phyloP scores from a whole-genome alignment of 345 rosid species.

The Euphorbia peplus region DNA sequence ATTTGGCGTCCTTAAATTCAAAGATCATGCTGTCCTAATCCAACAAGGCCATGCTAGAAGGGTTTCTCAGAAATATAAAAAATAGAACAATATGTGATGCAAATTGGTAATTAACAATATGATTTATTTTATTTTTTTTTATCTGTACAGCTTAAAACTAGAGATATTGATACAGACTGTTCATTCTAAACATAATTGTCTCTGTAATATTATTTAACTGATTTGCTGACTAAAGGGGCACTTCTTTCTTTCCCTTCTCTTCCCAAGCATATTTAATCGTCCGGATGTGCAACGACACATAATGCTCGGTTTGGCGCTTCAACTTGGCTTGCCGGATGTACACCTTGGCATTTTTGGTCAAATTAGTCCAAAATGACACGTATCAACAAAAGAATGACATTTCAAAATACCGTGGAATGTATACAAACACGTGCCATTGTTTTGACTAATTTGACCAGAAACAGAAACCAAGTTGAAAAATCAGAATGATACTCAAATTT shows the following conservation, averaged over 20 bases:
- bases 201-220: not conserved
- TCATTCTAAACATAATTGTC: not conserved
- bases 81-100: not conserved
- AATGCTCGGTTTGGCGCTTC: not conserved
- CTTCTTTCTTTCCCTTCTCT: not conserved
- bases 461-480: not conserved
- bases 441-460: not conserved
- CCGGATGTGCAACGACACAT: no score
- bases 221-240: not conserved
- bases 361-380: no score
- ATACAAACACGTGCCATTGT: not conserved
- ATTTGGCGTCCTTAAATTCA: no score
- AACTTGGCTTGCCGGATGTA: not conserved
- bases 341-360: no score
- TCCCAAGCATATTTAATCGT: no score
- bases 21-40: no score
- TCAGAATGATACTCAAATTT: not conserved
- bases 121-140: slow-evolving; percentile 4
- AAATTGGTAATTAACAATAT: not conserved
- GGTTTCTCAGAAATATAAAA: no score
- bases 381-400: no score
- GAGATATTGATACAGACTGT: not conserved
- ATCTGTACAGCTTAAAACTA: not conserved
- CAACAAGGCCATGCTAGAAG: no score
- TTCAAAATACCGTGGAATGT: no score